These are phyloP conservation scores for Boletus bicolor DNA, from an alignment of 768 basidiomycete species.

Conservation along the genomic window DNA sequence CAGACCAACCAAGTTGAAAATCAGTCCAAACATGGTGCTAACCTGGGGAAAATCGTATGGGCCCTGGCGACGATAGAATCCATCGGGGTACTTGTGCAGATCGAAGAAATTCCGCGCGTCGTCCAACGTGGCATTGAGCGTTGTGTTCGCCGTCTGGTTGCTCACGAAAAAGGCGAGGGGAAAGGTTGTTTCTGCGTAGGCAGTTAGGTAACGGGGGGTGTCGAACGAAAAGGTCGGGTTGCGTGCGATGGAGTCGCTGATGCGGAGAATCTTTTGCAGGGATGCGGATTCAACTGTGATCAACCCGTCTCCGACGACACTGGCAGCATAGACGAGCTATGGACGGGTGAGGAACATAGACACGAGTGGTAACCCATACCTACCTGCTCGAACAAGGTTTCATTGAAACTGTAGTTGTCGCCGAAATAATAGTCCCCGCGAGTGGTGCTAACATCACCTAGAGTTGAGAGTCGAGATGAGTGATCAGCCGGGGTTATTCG, in stretches of 20 bases:
- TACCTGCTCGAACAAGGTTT: constrained; percentile 24
- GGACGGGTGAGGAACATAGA: not conserved
- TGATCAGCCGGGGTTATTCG: not conserved
- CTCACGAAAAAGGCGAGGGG: constrained; percentile 26
- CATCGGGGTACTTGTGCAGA: constrained; percentile 16
- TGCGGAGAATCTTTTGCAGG: constrained; percentile 20
- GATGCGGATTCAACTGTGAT: constrained; percentile 23
- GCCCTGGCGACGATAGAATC: constrained; percentile 21
- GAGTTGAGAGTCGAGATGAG: not conserved
- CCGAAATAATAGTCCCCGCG: constrained; percentile 26
- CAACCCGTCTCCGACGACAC: constrained; percentile 17
- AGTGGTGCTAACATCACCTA: constrained; percentile 26
- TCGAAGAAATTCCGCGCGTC: constrained; percentile 20
- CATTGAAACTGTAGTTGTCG: constrained; percentile 24
- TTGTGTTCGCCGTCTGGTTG: constrained; percentile 7
- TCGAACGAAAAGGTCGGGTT: constrained; percentile 25
- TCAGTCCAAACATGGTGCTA: not conserved
- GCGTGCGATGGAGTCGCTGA: constrained; percentile 26
- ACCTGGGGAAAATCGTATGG: constrained; percentile 12
- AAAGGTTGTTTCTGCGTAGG: constrained; percentile 23
- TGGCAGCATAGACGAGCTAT: constrained; percentile 17
- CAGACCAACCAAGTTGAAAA: constrained; percentile 4
- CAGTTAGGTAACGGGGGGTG: constrained; percentile 19
- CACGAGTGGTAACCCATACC: not conserved
- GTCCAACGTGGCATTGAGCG: constrained; percentile 13